phyloP scores from a whole-genome alignment of 305 asterid species.

The Plantago rigida region DNA sequence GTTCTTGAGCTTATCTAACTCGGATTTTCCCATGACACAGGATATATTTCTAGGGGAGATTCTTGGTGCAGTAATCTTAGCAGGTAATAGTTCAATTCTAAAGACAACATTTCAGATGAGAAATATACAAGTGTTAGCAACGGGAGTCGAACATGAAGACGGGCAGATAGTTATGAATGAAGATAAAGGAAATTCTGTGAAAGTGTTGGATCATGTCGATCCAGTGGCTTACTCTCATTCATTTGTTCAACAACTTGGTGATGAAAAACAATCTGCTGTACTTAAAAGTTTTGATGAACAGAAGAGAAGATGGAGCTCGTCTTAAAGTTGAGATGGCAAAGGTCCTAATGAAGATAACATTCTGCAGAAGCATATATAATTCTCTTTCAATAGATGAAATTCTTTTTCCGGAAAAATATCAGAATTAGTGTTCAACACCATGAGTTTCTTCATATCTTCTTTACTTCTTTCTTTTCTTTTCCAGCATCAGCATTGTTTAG shows the following conservation, averaged over 20 bases:
- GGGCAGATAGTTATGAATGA: slow-evolving; percentile 39
- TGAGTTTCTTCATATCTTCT: no score
- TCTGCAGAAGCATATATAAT: neutral
- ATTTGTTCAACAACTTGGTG: slow-evolving; percentile 46
- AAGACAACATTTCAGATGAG: slow-evolving; percentile 31
- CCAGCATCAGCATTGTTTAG: no score
- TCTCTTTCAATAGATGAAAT: no score
- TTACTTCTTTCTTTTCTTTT: no score
- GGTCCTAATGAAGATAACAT: neutral
- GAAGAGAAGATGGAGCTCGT: slow-evolving; percentile 46
- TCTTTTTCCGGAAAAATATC: no score
- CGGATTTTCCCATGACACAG: slow-evolving; percentile 28
- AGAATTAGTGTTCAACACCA: no score
- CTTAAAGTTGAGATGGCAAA: slow-evolving; percentile 23
- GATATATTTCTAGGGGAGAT: slow-evolving; percentile 67
- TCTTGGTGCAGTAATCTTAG: slow-evolving; percentile 64
- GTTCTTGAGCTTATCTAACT: neutral
- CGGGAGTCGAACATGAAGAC: slow-evolving; percentile 53
- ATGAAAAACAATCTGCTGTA: slow-evolving; percentile 54
- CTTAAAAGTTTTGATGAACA: slow-evolving; percentile 65
- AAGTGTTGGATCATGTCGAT: slow-evolving; percentile 45
- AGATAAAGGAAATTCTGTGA: slow-evolving; percentile 41
- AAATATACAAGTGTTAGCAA: slow-evolving; percentile 39
- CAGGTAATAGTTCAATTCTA: slow-evolving; percentile 35
- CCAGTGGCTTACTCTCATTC: slow-evolving; percentile 35